phyloP scores from a whole-genome alignment of 2,329 filamentous ascomycete genomes.

The Colletotrichum acutatum region DNA sequence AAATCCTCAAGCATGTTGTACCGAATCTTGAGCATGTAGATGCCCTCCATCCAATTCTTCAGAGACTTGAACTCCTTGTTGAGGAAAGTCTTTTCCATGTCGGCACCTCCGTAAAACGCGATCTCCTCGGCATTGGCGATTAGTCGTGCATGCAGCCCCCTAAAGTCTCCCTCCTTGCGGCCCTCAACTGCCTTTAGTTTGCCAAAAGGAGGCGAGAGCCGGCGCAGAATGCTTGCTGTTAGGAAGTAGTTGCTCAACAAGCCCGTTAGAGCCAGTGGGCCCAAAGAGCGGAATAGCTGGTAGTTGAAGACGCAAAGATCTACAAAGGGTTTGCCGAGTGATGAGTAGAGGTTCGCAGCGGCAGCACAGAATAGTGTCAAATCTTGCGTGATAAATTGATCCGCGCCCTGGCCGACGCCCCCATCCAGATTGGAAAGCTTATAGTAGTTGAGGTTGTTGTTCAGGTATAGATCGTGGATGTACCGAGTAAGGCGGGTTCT shows the following conservation, averaged over 20 bases:
- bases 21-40: constrained; percentile 96
- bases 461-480: constrained; percentile 96
- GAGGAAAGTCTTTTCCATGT: constrained; percentile 93
- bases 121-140: constrained; percentile 98
- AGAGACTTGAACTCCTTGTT: constrained; percentile 93
- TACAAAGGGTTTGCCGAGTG: constrained; percentile 96
- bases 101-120: constrained; percentile 95
- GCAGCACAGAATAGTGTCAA: constrained; percentile 94
- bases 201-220: constrained; percentile 92
- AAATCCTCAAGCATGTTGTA: constrained; percentile 99
- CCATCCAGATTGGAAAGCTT: constrained; percentile 94
- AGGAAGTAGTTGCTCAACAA: constrained; percentile 93
- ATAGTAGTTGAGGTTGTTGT: constrained; percentile 95
- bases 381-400: constrained; percentile 98
- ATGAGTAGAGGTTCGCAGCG: constrained; percentile 93
- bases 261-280: constrained; percentile 86
- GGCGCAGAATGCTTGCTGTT: constrained; percentile 89
- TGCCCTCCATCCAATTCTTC: constrained; percentile 97
- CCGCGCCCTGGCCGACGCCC: constrained; percentile 88
- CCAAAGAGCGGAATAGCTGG: constrained; percentile 91
- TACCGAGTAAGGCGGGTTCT: constrained; percentile 93
- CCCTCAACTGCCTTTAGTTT: constrained; percentile 97
- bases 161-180: constrained; percentile 93
- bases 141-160: constrained; percentile 87
- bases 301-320: constrained; percentile 98